A percentile compares a stretch with the other conserved stretches of the same genome.
phyloP scores from a whole-genome alignment of 768 basidiomycete genomes.

The Coprinopsis strossmayeri region DNA sequence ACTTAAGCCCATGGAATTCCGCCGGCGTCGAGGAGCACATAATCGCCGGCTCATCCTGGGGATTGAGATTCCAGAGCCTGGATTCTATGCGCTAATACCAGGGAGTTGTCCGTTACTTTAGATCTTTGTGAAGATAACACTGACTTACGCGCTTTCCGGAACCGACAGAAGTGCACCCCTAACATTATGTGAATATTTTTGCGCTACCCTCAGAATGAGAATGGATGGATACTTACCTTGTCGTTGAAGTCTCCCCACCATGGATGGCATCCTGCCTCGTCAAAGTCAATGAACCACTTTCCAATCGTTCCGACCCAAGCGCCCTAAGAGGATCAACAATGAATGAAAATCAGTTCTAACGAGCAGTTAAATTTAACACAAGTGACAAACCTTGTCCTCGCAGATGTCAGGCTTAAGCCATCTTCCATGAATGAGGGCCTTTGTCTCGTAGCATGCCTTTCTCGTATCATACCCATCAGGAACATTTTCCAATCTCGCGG shows the following conservation, averaged over 20 bases:
- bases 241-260: slow-evolving; percentile 2
- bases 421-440: slow-evolving; percentile 1
- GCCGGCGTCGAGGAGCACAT: slow-evolving; percentile 5
- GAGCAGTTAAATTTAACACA: not conserved
- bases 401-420: not conserved
- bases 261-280: not conserved
- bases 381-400: not conserved
- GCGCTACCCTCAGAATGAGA: not conserved
- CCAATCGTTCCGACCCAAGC: not conserved
- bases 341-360: not conserved
- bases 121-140: not conserved
- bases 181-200: not conserved
- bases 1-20: not conserved
- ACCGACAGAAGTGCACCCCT: slow-evolving; percentile 3
- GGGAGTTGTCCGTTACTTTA: not conserved
- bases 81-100: not conserved
- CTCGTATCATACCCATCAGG: slow-evolving; percentile 1
- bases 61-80: not conserved
- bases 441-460: not conserved
- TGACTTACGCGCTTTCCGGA: slow-evolving; percentile 4
- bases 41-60: not conserved
- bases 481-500: not conserved
- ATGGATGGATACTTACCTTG: not conserved
- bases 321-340: not conserved
- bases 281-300: slow-evolving; percentile 4